Percentiles rank a stretch among this genome's conserved stretches.
Evolutionary conservation across 2,329 filamentous ascomycete species (phyloP).

Genomic region (Apiospora koreana): DNA sequence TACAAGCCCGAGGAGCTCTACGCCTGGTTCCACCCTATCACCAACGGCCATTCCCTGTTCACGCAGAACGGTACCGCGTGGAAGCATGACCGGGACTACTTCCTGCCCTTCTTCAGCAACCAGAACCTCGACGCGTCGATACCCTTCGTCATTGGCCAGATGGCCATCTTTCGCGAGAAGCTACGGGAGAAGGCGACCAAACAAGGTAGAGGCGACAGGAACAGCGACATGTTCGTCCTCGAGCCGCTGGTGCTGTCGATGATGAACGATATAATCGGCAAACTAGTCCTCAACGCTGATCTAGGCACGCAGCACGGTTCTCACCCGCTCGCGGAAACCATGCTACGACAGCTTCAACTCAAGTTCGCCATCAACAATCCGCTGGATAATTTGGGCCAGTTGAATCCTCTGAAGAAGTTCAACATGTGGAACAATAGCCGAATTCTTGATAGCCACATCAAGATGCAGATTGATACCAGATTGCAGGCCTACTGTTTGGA

Average conservation of each 20-base stretch:
- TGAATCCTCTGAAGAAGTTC: constrained; percentile 31
- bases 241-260: constrained; percentile 29
- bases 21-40: constrained; percentile 34
- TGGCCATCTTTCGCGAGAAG: constrained; percentile 28
- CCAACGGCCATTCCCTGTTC: constrained; percentile 33
- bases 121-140: constrained; percentile 32
- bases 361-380: constrained; percentile 30
- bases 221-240: constrained; percentile 18
- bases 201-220: constrained; percentile 18
- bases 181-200: constrained; percentile 23
- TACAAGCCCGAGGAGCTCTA: constrained; percentile 29
- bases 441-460: constrained; percentile 30
- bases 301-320: constrained; percentile 32
- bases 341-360: constrained; percentile 29
- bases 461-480: constrained; percentile 27
- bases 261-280: constrained; percentile 36
- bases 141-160: constrained; percentile 29
- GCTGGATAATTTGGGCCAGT: constrained; percentile 26
- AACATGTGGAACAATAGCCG: constrained; percentile 35
- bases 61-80: constrained; percentile 33
- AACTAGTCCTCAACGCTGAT: constrained; percentile 31
- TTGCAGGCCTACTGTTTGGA: constrained; percentile 24
- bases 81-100: constrained; percentile 30
- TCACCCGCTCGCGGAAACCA: constrained; percentile 32
- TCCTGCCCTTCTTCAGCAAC: constrained; percentile 34